These are phyloP conservation scores for Hymenotorrendiella dingleyae DNA, from an alignment of 2,329 filamentous ascomycete genomes.

Conservation along the genomic window DNA sequence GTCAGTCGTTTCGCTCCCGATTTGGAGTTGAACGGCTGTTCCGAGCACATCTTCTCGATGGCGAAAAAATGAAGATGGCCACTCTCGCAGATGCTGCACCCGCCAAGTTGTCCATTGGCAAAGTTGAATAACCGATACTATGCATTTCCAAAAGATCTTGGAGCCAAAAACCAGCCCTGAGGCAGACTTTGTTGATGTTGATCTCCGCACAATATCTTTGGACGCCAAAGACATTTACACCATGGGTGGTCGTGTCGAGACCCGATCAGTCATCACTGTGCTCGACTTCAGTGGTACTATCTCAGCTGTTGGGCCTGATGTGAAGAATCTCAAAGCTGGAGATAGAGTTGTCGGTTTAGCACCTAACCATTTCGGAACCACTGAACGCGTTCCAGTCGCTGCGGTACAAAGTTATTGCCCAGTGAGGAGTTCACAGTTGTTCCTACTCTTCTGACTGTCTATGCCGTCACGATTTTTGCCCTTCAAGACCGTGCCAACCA, in stretches of 20 bases:
- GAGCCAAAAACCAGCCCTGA: too few species aligned
- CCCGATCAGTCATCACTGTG: not conserved
- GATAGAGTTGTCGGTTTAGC: not conserved
- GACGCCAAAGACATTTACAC: not conserved
- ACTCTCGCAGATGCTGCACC: too few species aligned
- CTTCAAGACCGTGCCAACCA: not conserved
- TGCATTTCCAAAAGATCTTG: too few species aligned
- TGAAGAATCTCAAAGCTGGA: not conserved
- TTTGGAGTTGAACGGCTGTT: too few species aligned
- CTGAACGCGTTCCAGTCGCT: not conserved
- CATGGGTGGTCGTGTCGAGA: not conserved
- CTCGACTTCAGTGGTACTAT: not conserved
- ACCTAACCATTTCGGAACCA: not conserved
- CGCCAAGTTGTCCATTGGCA: too few species aligned
- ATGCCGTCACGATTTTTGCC: not conserved
- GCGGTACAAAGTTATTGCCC: conserved; percentile 33
- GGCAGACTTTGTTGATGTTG: too few species aligned
- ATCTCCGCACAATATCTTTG: too few species aligned
- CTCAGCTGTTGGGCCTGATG: not conserved
- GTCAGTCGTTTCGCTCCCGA: too few species aligned
- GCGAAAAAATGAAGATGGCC: too few species aligned
- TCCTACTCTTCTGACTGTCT: conserved; percentile 20
- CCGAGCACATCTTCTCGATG: too few species aligned
- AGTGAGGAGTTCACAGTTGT: conserved; percentile 38
- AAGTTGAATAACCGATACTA: too few species aligned